These are phyloP conservation scores for Aspergillus cavernicola DNA, from an alignment of 495 filamentous ascomycete genomes.

Conservation along the genomic window DNA sequence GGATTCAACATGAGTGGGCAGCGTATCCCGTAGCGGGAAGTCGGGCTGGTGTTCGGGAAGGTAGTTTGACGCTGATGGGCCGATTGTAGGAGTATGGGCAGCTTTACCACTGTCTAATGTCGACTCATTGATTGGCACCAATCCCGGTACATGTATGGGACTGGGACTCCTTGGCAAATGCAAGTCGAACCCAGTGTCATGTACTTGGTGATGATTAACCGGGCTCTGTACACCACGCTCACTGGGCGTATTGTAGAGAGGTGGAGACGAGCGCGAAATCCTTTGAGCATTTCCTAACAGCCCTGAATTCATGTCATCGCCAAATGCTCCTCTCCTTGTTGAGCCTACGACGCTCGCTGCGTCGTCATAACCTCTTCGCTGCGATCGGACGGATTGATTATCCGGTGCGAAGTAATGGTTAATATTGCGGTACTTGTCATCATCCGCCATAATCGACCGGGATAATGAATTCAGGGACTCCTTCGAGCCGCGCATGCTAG, in stretches of 20 bases:
- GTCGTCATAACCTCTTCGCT: slow-evolving; percentile 49
- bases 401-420: slow-evolving; percentile 57
- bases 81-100: slow-evolving; percentile 5
- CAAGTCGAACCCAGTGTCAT: slow-evolving; percentile 20
- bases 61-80: background rate
- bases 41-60: slow-evolving; percentile 23
- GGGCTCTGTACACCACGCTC: slow-evolving; percentile 17
- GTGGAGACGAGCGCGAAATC: slow-evolving; percentile 63
- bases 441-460: slow-evolving; percentile 60
- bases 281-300: slow-evolving; percentile 59
- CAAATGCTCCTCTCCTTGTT: slow-evolving; percentile 33
- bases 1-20: slow-evolving; percentile 8
- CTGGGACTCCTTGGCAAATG: slow-evolving; percentile 21
- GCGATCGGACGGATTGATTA: slow-evolving; percentile 53
- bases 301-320: slow-evolving; percentile 56
- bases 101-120: background rate
- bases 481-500: slow-evolving; percentile 68
- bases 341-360: slow-evolving; percentile 62
- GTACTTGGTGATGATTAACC: slow-evolving; percentile 7
- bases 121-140: slow-evolving; percentile 10
- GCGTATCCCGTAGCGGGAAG: slow-evolving; percentile 26
- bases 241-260: slow-evolving; percentile 29
- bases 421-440: slow-evolving; percentile 83
- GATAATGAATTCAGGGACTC: slow-evolving; percentile 84
- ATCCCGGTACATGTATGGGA: slow-evolving; percentile 16